Evolutionary conservation across 2,329 filamentous ascomycete genomes (phyloP), one percentile per base, ranked within the genome.

Genomic region (Penicillium sp.): DNA sequence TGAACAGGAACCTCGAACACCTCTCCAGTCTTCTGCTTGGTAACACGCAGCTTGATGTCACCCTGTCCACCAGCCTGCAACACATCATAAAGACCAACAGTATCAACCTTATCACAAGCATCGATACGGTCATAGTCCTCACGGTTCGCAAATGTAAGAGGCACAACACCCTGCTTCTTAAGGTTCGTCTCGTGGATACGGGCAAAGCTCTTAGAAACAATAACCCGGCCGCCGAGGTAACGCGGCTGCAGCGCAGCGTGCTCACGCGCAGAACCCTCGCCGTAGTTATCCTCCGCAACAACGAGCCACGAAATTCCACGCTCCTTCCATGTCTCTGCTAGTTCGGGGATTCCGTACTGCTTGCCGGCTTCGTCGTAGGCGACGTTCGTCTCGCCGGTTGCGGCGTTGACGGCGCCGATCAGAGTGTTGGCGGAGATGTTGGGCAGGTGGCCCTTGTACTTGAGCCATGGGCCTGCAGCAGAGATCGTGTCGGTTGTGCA

Each of bases 401-500:
- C 91, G 43, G 90, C 92, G 76, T 97, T 97, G 73, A 93, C 84
- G 59, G 94, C 94, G 54, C 92, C 94, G 78, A 97, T 97, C 65
- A 99, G 86, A 2, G 94, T 99, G 84, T 99, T 99, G 73, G 91
- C 91, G 67, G 88, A 90, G 76, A 99, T 99, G 82, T 99, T 99
- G 75, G 94, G 91, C 62, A 99, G 86, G 77, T 99, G 94, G 62
- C 94, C 94, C 83, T 97, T 97, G 86, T 97, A 99, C 79, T 97
- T 97, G 67, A 99, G 86, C 93, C 93, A 97, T 17, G 93, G 93
- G 6, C 93, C 93, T 1, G 93, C 93, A 35, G 93, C 93, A 38
- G 93, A 97, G 77, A 99, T 99, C 68, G 94, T 97, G 78, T 99
- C 94, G 43, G 94, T 99, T 57, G 94, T 99, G 83, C 94, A 99